Conservation (phyloP, 208 protist species). For the Naegleria fowleri region DNA sequence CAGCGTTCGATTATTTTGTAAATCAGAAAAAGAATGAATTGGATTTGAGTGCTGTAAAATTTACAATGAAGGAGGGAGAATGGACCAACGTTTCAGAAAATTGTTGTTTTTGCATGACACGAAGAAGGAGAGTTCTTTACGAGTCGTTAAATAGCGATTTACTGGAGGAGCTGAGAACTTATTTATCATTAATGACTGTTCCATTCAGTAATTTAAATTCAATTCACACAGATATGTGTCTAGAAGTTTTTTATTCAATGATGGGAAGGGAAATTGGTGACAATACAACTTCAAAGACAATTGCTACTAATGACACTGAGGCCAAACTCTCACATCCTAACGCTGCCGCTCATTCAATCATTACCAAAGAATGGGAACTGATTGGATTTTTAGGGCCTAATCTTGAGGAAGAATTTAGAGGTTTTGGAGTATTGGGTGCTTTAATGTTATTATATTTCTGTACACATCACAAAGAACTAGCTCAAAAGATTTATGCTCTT, state of each 20-base stretch:
- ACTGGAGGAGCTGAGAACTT: not conserved
- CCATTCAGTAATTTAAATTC: not conserved
- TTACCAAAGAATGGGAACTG: not conserved
- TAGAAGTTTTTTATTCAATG: not conserved
- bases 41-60: not conserved
- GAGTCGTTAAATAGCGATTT: not conserved
- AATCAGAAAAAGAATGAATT: not conserved
- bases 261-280: not conserved
- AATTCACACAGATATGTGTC: not conserved
- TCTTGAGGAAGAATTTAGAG: not conserved
- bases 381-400: not conserved
- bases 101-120: not conserved
- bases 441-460: not conserved
- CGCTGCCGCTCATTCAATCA: too few relatives aligned
- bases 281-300: not conserved
- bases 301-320: too few relatives aligned
- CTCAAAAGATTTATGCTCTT: not conserved
- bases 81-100: not conserved
- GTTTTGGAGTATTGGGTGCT: constrained; percentile 1
- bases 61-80: not conserved
- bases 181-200: not conserved
- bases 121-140: not conserved
- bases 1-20: not conserved
- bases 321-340: too few relatives aligned
- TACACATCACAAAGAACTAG: not conserved